Conservation (phyloP, 352 stramenopile genomes). For the Phytophthora europaea region DNA sequence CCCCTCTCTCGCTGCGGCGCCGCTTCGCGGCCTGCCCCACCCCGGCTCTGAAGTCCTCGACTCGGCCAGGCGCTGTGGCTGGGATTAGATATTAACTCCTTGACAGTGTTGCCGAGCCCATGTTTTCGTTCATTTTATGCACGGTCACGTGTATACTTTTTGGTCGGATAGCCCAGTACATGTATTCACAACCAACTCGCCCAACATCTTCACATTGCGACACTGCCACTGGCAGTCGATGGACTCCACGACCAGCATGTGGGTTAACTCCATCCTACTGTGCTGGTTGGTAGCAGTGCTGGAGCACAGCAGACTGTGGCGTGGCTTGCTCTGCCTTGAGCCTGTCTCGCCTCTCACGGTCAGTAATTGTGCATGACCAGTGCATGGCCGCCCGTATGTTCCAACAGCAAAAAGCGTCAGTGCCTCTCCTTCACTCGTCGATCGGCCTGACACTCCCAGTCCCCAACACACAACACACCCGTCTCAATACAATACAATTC, state of each 20-base stretch:
- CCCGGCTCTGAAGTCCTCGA: too few species aligned
- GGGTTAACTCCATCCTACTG: neutral
- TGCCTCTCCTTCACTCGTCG: slow-evolving; percentile 9
- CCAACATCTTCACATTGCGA: neutral
- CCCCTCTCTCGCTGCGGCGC: too few species aligned
- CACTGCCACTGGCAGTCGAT: neutral
- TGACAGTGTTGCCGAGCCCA: too few species aligned
- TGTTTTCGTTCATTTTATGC: too few species aligned
- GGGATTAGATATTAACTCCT: too few species aligned
- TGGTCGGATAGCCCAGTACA: too few species aligned
- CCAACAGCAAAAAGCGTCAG: slow-evolving; percentile 13
- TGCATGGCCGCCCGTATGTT: slow-evolving; percentile 17
- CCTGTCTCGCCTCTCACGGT: slow-evolving; percentile 12
- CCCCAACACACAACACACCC: neutral
- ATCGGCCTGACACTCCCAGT: slow-evolving; percentile 1
- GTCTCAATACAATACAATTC: neutral
- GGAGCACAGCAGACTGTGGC: too few species aligned
- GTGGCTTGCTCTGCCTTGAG: neutral
- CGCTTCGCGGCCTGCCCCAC: too few species aligned
- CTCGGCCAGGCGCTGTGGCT: too few species aligned
- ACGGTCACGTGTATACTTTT: too few species aligned
- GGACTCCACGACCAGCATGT: neutral
- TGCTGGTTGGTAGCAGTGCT: too few species aligned
- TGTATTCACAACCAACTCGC: too few species aligned
- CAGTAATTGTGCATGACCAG: slow-evolving; percentile 28